Conservation (phyloP, 2,329 filamentous ascomycete genomes). For the Colletotrichum noveboracense region DNA sequence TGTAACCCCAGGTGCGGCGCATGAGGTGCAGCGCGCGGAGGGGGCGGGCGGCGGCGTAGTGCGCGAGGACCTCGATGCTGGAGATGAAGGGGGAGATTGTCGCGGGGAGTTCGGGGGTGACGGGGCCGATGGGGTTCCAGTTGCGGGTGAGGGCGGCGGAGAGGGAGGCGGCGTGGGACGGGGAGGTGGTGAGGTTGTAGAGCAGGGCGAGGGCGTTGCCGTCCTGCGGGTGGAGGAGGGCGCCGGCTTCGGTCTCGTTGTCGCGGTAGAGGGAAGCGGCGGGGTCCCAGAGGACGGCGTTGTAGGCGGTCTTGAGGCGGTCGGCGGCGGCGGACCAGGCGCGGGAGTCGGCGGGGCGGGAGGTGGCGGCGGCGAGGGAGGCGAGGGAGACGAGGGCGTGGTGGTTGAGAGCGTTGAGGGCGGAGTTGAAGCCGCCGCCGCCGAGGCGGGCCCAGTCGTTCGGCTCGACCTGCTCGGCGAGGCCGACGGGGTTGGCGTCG, state of each 20-base stretch:
- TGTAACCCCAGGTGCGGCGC: conserved; percentile 32
- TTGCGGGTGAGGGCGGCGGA: conserved; percentile 24
- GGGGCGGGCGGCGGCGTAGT: conserved; percentile 27
- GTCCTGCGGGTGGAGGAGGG: conserved; percentile 50
- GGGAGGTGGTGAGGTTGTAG: conserved; percentile 26
- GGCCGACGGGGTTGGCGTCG: conserved; percentile 2
- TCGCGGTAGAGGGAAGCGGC: conserved; percentile 49
- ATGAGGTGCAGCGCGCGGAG: conserved; percentile 32
- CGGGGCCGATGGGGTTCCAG: conserved; percentile 33
- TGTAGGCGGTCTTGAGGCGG: conserved; percentile 38
- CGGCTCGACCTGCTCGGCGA: conserved; percentile 22
- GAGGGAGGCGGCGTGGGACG: conserved; percentile 21
- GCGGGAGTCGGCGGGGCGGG: not conserved
- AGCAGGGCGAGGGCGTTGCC: conserved; percentile 53
- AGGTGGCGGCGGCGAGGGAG: conserved; percentile 20
- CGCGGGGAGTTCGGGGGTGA: conserved; percentile 36
- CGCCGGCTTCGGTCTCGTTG: conserved; percentile 45
- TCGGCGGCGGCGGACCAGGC: conserved; percentile 12
- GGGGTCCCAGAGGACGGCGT: conserved; percentile 50
- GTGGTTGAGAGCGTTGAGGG: conserved; percentile 36
- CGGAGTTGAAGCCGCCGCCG: conserved; percentile 33
- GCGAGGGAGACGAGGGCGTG: conserved; percentile 30
- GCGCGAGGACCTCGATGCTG: conserved; percentile 37
- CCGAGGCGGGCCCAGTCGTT: conserved; percentile 36
- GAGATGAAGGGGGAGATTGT: conserved; percentile 41